Evolutionary conservation across 805 yeast genomes (phyloP).

Genomic region (Millerozyma acaciae): DNA sequence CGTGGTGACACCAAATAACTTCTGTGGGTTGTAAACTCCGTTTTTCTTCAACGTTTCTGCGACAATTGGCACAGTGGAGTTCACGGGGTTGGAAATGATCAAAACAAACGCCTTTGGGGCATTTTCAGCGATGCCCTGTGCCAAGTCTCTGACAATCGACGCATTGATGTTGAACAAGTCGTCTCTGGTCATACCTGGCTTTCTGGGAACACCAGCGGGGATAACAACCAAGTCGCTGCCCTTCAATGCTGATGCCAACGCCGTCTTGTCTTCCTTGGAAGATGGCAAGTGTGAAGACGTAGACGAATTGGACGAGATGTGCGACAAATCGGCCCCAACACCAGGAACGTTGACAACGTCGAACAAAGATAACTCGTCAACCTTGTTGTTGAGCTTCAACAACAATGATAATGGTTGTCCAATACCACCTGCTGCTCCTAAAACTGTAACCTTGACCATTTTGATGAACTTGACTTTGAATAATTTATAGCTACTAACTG

Average conservation of each 20-base stretch:
- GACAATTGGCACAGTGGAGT: constrained; percentile 88
- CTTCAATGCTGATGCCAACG: constrained; percentile 41
- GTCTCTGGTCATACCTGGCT: constrained; percentile 93
- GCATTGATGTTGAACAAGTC: constrained; percentile 84
- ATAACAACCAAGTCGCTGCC: constrained; percentile 49
- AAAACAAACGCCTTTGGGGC: constrained; percentile 75
- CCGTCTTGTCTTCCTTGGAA: constrained; percentile 44
- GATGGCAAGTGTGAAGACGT: constrained; percentile 62
- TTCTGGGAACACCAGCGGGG: constrained; percentile 91
- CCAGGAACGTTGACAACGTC: constrained; percentile 86
- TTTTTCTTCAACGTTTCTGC: constrained; percentile 70
- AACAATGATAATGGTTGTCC: constrained; percentile 89
- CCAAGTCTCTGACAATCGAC: constrained; percentile 68
- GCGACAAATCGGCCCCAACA: constrained; percentile 84
- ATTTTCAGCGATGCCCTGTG: constrained; percentile 67
- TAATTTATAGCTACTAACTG: too few relatives aligned
- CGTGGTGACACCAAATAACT: constrained; percentile 84
- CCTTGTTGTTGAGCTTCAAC: constrained; percentile 62
- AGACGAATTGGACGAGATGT: constrained; percentile 65
- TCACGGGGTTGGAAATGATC: constrained; percentile 90
- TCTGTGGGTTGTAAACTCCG: constrained; percentile 66
- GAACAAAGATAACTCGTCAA: constrained; percentile 67
- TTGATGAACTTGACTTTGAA: too few relatives aligned
- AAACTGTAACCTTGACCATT: constrained; percentile 71
- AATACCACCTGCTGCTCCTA: constrained; percentile 93